Conservation (phyloP, 805 yeast species). For the Kluyveromyces siamensis region DNA sequence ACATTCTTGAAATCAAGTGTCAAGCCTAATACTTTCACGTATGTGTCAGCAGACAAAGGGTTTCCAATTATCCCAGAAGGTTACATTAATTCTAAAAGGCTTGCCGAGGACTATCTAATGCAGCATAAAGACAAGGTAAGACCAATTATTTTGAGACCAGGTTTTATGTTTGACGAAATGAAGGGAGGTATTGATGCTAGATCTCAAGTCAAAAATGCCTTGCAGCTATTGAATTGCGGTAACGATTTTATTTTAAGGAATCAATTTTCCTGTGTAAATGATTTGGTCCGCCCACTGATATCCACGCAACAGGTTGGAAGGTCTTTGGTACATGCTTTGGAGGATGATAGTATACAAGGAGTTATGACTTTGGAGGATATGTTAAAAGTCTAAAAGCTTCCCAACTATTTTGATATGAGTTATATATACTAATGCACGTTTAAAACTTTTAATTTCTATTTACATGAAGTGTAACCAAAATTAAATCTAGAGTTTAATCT, state of each 20-base stretch:
- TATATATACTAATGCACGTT: background rate
- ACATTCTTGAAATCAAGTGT: slow-evolving; percentile 33
- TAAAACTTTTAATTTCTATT: no score
- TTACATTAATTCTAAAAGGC: slow-evolving; percentile 67
- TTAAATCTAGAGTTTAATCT: no score
- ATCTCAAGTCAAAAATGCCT: slow-evolving; percentile 30
- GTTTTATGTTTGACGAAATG: slow-evolving; percentile 64
- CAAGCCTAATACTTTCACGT: slow-evolving; percentile 42
- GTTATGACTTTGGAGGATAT: slow-evolving; percentile 50
- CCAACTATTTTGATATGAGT: background rate
- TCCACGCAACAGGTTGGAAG: slow-evolving; percentile 63
- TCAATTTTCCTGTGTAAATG: slow-evolving; percentile 34
- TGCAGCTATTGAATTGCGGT: slow-evolving; percentile 36
- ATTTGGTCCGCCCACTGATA: slow-evolving; percentile 49
- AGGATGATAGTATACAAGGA: slow-evolving; percentile 43
- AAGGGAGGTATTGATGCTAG: slow-evolving; percentile 28
- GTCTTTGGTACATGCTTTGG: slow-evolving; percentile 45
- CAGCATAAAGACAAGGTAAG: slow-evolving; percentile 35
- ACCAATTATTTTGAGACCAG: slow-evolving; percentile 66
- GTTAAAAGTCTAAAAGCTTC: slow-evolving; percentile 5
- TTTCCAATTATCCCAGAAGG: slow-evolving; percentile 61
- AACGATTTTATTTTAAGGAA: slow-evolving; percentile 35
- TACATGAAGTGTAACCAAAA: background rate
- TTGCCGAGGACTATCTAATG: slow-evolving; percentile 55
- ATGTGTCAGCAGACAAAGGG: slow-evolving; percentile 72